These are phyloP conservation scores for Paecilomyces dactylethromorphus DNA, from an alignment of 2,329 filamentous ascomycete genomes.

Conservation along the genomic window DNA sequence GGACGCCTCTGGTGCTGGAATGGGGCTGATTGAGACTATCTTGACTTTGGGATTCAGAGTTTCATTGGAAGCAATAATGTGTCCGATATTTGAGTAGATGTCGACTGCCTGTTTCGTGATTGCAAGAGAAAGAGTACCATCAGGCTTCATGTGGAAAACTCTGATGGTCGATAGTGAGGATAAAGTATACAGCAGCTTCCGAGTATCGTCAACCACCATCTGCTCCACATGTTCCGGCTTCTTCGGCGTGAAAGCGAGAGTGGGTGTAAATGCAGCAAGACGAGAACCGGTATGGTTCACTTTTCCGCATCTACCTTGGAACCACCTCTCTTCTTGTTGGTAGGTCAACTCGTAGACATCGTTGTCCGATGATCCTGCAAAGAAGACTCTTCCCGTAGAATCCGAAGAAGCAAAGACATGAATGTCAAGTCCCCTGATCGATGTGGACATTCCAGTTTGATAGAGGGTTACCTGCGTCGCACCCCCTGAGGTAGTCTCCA, in stretches of 20 bases:
- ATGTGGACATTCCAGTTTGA: conserved; percentile 77
- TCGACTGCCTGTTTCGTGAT: conserved; percentile 49
- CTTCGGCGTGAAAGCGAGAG: conserved; percentile 35
- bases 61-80: conserved; percentile 69
- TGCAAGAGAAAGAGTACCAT: conserved; percentile 45
- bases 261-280: conserved; percentile 52
- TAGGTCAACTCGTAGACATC: conserved; percentile 94
- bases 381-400: conserved; percentile 85
- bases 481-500: conserved; percentile 57
- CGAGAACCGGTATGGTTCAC: conserved; percentile 78
- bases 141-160: conserved; percentile 76
- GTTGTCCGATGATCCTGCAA: conserved; percentile 70
- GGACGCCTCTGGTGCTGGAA: conserved; percentile 73
- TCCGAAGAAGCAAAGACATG: conserved; percentile 70
- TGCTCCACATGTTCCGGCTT: conserved; percentile 61
- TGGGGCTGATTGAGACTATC: conserved; percentile 80
- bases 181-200: conserved; percentile 84
- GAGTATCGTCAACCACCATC: conserved; percentile 81
- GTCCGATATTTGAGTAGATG: conserved; percentile 66
- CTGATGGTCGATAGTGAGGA: conserved; percentile 84
- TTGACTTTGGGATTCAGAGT: conserved; percentile 63
- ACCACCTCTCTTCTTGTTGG: conserved; percentile 97
- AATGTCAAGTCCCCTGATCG: conserved; percentile 69
- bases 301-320: conserved; percentile 78
- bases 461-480: conserved; percentile 71